These are phyloP conservation scores for Plasmodium adleri DNA, from an alignment of 169 alveolate species.

Conservation along the genomic window DNA sequence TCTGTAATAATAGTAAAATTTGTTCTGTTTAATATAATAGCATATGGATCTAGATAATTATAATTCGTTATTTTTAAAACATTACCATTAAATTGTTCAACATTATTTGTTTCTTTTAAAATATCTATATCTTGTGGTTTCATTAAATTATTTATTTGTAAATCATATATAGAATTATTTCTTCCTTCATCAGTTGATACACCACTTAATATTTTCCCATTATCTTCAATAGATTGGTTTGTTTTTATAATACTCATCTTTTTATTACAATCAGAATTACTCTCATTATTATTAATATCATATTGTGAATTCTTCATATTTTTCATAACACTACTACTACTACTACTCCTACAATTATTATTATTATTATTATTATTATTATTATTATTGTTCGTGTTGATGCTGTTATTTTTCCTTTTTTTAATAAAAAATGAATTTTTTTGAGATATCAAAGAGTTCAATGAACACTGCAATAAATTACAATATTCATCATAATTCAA, in stretches of 20 bases:
- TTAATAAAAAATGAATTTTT: slow-evolving; percentile 39
- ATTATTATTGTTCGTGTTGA: neutral
- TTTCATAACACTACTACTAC: neutral
- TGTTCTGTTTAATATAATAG: slow-evolving; percentile 13
- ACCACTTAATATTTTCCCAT: neutral
- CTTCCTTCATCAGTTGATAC: too few relatives aligned
- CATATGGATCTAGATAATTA: slow-evolving; percentile 62
- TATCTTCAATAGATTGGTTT: neutral
- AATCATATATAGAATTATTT: neutral
- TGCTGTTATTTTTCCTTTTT: neutral
- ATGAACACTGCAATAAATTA: slow-evolving; percentile 87
- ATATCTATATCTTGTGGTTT: too few relatives aligned
- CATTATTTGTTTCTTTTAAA: too few relatives aligned
- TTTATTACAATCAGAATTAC: too few relatives aligned
- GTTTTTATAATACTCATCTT: neutral
- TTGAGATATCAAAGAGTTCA: slow-evolving; percentile 41
- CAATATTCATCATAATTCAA: slow-evolving; percentile 90
- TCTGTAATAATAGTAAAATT: slow-evolving; percentile 78
- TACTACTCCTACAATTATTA: neutral
- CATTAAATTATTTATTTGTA: too few relatives aligned
- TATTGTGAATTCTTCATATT: neutral
- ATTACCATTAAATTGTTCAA: slow-evolving; percentile 4
- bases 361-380: neutral
- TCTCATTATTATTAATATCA: neutral
- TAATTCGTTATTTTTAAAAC: slow-evolving; percentile 16